Base-by-base conservation (phyloP, 345 rosid genomes). In the Populus alba region DNA sequence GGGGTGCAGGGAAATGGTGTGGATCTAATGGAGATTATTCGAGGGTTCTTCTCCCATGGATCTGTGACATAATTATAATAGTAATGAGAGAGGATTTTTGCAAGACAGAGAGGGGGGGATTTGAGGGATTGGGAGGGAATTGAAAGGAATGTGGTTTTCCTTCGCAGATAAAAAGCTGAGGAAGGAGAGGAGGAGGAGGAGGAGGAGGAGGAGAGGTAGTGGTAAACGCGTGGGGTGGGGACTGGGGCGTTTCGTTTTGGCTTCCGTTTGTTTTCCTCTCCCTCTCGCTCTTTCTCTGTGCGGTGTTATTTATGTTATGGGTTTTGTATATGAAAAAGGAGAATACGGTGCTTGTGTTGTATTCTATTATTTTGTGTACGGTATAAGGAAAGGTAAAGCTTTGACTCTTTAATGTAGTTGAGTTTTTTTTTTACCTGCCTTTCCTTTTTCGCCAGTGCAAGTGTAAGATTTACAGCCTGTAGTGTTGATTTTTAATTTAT, bases 51-150 rank as follows among this genome's bases (percentile, higher is more conserved):
- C 37, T 35, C 38, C 74, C 80, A 81, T 67, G 70, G 83, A 81
- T 72, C 83, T 76, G 73, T 66, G 80, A 59, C 74, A 81, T 81
- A 7, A 73, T 72, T 49, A 76, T 27, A 25, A 35, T 9, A 37
- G 39, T 33, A 8, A 33, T 17, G 2, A 20, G 69, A 16, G 41
- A 18, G 37, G 41, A 66, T 66, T 35, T 66, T 1, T 35, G 7
- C 16, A 8, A 15, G 20, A 6, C 20, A 16, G 16, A 8, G 23
- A 38, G 63, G 20, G 38, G 77, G 43, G 17, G 25, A 11, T 43
- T 25, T 39, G n/a, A 35, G 39, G 27, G n/a, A 18, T 8, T 51
- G 37, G n/a, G 29, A 66, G 22, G 25, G 29, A 66, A 65, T 11
- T 8, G 29, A 22, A 66, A 15, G 6, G 55, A 78, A 72, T 41